Conservation (phyloP, 495 filamentous ascomycete genomes). For the Aspergillus hancockii region DNA sequence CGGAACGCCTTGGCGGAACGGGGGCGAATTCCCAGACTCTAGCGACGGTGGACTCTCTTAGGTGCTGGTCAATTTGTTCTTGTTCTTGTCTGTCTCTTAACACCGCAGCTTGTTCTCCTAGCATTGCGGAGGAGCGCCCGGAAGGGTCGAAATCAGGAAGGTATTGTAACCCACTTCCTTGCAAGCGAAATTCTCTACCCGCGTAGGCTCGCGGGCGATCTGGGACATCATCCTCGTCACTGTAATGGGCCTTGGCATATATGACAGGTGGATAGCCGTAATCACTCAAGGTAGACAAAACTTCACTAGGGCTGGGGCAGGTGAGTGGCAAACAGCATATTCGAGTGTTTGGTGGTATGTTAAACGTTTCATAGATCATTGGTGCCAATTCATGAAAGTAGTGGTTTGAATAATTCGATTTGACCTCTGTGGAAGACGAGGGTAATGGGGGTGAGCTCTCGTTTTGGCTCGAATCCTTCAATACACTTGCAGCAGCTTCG, state of each 20-base stretch:
- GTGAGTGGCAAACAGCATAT: conserved; percentile 29
- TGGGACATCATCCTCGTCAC: conserved; percentile 84
- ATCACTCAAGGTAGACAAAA: conserved; percentile 31
- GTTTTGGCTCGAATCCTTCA: conserved; percentile 12
- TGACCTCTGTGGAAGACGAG: conserved; percentile 26
- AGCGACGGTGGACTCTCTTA: conserved; percentile 39
- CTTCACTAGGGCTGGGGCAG: conserved; percentile 31
- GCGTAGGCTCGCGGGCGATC: conserved; percentile 79
- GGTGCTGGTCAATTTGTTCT: conserved; percentile 47
- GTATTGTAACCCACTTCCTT: conserved; percentile 71
- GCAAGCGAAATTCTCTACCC: conserved; percentile 80
- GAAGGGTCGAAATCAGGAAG: conserved; percentile 76
- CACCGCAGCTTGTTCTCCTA: conserved; percentile 49
- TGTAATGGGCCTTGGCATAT: conserved; percentile 87
- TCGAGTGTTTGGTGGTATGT: conserved; percentile 22
- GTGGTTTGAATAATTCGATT: conserved; percentile 16
- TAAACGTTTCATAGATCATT: conserved; percentile 31
- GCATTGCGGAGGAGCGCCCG: conserved; percentile 55
- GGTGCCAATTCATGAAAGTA: conserved; percentile 26
- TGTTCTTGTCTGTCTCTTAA: conserved; percentile 51
- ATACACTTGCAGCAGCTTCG: conserved; percentile 8
- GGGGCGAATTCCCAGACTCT: conserved; percentile 46
- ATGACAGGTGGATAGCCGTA: conserved; percentile 56
- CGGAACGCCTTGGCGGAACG: conserved; percentile 67
- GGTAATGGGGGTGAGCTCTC: conserved; percentile 20